Conservation (phyloP, 306 rosid genomes). For the Acacia confusa region DNA sequence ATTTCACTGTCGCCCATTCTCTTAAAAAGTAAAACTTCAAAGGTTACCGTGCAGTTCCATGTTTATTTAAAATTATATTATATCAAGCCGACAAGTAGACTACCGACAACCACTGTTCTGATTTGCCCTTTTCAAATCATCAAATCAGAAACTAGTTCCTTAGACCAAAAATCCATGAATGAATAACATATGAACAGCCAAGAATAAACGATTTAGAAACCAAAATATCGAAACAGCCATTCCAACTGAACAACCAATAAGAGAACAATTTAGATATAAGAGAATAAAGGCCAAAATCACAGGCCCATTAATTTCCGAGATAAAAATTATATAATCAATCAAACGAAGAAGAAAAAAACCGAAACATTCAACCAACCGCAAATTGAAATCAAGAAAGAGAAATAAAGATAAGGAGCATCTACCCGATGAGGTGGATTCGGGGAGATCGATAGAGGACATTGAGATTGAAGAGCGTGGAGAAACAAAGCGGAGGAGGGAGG, state of each 20-base stretch:
- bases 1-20: background rate
- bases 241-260: background rate
- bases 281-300: background rate
- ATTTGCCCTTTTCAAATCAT: conserved; percentile 8
- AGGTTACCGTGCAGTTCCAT: background rate
- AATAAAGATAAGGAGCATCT: background rate
- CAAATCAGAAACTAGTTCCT: background rate
- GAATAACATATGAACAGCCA: background rate
- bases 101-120: background rate
- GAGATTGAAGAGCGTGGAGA: conserved; percentile 56
- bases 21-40: background rate
- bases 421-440: conserved; percentile 70
- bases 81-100: background rate
- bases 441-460: conserved; percentile 55
- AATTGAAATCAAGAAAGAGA: background rate
- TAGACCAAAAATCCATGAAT: background rate
- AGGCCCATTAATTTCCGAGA: background rate
- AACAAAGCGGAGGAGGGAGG: conserved; percentile 43
- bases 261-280: background rate
- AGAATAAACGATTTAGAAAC: background rate
- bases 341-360: background rate
- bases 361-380: background rate
- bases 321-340: background rate
- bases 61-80: background rate
- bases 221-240: background rate